phyloP scores from a whole-genome alignment of 2,329 filamentous ascomycete genomes.

The Tetracladium maxilliforme region DNA sequence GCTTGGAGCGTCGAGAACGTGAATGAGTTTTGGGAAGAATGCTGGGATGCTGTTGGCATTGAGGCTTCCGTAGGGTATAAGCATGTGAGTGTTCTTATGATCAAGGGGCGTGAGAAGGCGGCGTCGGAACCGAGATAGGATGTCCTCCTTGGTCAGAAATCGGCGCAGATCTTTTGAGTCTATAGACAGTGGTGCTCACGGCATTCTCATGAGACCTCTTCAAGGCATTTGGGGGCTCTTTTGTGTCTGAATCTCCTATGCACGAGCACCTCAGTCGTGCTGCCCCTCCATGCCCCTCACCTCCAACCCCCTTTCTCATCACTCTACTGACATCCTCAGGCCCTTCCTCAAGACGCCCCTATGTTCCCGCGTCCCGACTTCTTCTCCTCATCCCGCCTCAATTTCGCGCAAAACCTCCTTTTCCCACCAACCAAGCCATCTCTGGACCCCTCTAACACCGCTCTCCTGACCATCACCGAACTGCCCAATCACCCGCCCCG shows the following conservation, averaged over 20 bases:
- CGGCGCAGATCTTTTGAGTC: background rate
- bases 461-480: slow-evolving; percentile 74
- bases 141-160: background rate
- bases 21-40: slow-evolving; percentile 66
- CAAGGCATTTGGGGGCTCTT: background rate
- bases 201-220: slow-evolving; percentile 1
- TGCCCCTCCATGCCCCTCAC: slow-evolving; percentile 2
- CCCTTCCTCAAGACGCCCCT: slow-evolving; percentile 47
- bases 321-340: slow-evolving; percentile 25
- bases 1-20: slow-evolving; percentile 72
- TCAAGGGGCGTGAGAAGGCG: background rate
- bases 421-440: slow-evolving; percentile 48
- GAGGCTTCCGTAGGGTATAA: slow-evolving; percentile 49
- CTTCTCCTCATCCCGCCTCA: slow-evolving; percentile 65
- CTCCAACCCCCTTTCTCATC: slow-evolving; percentile 1
- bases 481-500: slow-evolving; percentile 53
- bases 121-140: background rate
- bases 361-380: slow-evolving; percentile 85
- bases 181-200: background rate
- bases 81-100: slow-evolving; percentile 26
- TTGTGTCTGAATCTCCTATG: background rate
- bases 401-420: slow-evolving; percentile 91
- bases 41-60: slow-evolving; percentile 74
- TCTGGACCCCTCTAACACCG: slow-evolving; percentile 45
- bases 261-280: slow-evolving; percentile 1